A percentile compares a stretch with the other conserved stretches of the same genome.
Evolutionary conservation across 169 alveolate species (phyloP).

Genomic region (Perkinsus olseni): DNA sequence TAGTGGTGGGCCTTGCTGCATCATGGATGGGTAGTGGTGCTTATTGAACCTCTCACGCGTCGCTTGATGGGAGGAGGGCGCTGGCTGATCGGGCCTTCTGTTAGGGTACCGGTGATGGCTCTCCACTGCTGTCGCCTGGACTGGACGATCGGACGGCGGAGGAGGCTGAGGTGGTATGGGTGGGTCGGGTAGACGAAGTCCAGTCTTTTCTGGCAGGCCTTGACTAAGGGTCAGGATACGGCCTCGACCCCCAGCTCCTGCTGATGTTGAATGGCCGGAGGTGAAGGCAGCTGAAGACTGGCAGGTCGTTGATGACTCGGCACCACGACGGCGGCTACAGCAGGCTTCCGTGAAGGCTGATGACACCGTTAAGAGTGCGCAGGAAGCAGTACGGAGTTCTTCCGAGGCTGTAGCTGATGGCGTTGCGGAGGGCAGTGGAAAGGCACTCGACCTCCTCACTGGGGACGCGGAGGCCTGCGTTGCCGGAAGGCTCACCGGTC

Average conservation of each 20-base stretch:
- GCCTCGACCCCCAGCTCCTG: neutral
- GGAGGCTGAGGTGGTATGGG: too few relatives aligned
- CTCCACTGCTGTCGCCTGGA: too few relatives aligned
- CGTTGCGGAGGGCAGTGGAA: neutral
- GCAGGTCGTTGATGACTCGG: neutral
- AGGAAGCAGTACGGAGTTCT: neutral
- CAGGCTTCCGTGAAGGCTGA: neutral
- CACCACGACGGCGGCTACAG: neutral
- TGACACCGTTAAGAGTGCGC: neutral
- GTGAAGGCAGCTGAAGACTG: neutral
- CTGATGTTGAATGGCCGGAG: neutral
- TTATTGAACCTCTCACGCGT: too few relatives aligned
- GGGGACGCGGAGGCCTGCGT: neutral
- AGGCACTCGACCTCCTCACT: neutral
- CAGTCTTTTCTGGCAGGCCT: neutral
- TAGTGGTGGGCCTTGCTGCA: too few relatives aligned
- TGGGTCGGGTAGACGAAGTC: neutral
- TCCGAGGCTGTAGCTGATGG: neutral
- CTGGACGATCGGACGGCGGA: too few relatives aligned
- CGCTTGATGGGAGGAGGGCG: too few relatives aligned
- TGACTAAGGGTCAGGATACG: neutral
- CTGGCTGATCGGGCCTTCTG: too few relatives aligned
- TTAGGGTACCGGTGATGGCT: too few relatives aligned
- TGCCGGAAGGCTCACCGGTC: neutral
- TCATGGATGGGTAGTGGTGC: too few relatives aligned